phyloP scores from a whole-genome alignment of 257 asterid species.

The Nicotiana obtusifolia region DNA sequence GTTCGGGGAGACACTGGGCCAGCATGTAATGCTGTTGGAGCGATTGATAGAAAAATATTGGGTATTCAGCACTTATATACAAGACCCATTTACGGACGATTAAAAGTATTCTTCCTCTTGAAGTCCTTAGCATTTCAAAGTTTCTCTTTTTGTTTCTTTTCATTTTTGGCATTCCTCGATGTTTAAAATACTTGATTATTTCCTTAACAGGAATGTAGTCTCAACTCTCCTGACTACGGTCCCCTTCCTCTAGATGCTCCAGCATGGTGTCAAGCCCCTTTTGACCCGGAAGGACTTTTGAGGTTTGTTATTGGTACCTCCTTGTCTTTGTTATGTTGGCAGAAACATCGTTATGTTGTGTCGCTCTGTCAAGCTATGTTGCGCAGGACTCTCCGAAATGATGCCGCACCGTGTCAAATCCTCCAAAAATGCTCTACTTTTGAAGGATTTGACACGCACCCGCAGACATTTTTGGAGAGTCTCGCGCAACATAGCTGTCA shows the following conservation, averaged over 20 bases:
- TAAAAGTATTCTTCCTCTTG: conserved; percentile 26
- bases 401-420: no score
- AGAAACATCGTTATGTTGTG: background rate
- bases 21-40: conserved; percentile 69
- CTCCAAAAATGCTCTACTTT: no score
- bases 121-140: background rate
- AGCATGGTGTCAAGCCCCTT: conserved; percentile 73
- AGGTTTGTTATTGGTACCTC: conserved; percentile 36
- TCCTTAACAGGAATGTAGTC: conserved; percentile 53
- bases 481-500: no score
- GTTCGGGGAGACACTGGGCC: conserved; percentile 64
- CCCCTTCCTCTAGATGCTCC: conserved; percentile 67
- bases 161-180: conserved; percentile 1
- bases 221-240: conserved; percentile 69
- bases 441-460: no score
- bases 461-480: no score
- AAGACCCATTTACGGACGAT: conserved; percentile 53
- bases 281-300: conserved; percentile 69
- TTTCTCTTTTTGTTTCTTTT: background rate
- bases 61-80: conserved; percentile 49
- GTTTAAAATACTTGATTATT: conserved; percentile 16
- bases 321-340: background rate
- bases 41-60: conserved; percentile 60
- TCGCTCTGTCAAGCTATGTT: background rate
- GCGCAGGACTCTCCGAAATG: no score